Base-by-base conservation (phyloP, 2,329 filamentous ascomycete species). In the Cercospora sp. region DNA sequence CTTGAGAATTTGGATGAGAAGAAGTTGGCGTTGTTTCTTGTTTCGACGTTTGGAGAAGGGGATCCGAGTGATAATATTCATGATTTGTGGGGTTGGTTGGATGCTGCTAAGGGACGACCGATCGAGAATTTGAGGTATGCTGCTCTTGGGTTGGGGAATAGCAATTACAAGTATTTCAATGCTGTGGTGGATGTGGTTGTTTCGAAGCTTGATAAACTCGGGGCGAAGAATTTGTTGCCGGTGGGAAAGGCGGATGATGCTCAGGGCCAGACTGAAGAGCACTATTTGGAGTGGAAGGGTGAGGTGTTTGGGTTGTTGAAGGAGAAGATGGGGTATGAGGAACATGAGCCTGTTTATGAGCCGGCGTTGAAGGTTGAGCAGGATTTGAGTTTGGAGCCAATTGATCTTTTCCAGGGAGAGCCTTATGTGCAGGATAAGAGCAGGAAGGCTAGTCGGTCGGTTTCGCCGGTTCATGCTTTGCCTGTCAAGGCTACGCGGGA, bases 121-220 rank as follows among this genome's bases (percentile, higher is more conserved):
- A 53, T 75, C 10, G 30, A 33, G 6, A 76, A 74, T 58, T 68
- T 83, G 20, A 72, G 75, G 28, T 83, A 82, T 66, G 60, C 79
- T n/a, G 80, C 80, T 6, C 79, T 83, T 55, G 82, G 82, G 10
- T 77, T 83, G 51, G 82, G 82, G 6, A 83, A 84, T 73, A 81
- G 78, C 71, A 83, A 82, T 69, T 83, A 84, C 77, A 82, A 82
- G 70, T 78, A 82, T 73, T 83, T 81, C 73, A 83, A 83, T 68
- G 75, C 76, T 28, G 80, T 83, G 8, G 74, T 81, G 10, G 77
- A 82, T 64, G 75, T 76, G 10, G 75, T 81, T 3, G 75, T 73
- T 6, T 70, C 76, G 42, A 72, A 71, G 57, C 71, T 81, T 18
- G 72, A 81, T 58, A 64, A 67, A 6, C 74, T 78, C 30, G 79